Evolutionary conservation across 257 asterid genomes (phyloP).

Genomic region (Fraxinus excelsior): DNA sequence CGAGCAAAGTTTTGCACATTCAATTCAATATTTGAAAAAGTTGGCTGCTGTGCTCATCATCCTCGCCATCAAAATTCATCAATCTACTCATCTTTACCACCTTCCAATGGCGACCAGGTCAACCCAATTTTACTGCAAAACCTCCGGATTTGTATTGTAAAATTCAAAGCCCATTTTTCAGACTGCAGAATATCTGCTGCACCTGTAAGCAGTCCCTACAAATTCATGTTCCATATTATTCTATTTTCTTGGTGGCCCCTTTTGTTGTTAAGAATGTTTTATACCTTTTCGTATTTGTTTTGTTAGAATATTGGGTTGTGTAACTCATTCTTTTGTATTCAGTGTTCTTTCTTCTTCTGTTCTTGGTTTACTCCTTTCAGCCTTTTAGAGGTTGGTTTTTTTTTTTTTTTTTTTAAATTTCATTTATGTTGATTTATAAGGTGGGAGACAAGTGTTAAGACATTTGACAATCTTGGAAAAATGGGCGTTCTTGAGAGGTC

Average conservation of each 20-base stretch:
- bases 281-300: conserved; percentile 5
- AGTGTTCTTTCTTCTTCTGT: conserved; percentile 12
- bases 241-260: neutral
- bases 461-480: conserved; percentile 28
- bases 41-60: conserved; percentile 48
- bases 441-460: conserved; percentile 34
- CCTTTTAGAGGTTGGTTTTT: conserved; percentile 5
- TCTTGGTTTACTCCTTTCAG: conserved; percentile 17
- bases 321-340: conserved; percentile 24
- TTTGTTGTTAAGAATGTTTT: conserved; percentile 16
- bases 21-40: conserved; percentile 43
- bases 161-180: conserved; percentile 23
- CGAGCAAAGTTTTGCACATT: conserved; percentile 22
- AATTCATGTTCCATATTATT: conserved; percentile 14
- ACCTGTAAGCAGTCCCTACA: conserved; percentile 16
- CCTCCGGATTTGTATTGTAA: conserved; percentile 13
- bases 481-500: conserved; percentile 37
- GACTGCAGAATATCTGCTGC: conserved; percentile 18
- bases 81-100: conserved; percentile 15
- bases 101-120: conserved; percentile 49
- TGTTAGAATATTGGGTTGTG: conserved; percentile 16
- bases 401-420: neutral
- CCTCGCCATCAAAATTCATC: conserved; percentile 35
- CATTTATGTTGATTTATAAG: conserved; percentile 31
- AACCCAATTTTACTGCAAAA: conserved; percentile 17